These are phyloP conservation scores for Orychophragmus violaceus DNA, from an alignment of 345 rosid species.

Conservation along the genomic window DNA sequence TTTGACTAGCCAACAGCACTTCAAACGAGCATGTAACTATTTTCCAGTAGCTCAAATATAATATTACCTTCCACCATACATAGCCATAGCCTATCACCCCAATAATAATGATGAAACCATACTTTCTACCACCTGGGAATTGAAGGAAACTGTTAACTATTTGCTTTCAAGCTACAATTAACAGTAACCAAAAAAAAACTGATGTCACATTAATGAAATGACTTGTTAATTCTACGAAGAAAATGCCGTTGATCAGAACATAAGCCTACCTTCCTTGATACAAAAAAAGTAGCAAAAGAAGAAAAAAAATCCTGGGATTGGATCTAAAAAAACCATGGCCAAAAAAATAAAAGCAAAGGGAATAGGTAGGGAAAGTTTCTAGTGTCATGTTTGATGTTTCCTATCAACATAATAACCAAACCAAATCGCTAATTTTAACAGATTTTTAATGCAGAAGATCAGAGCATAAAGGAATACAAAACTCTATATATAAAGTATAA, in stretches of 20 bases:
- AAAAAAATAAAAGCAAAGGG: no score
- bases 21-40: neutral
- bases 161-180: neutral
- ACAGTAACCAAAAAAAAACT: neutral
- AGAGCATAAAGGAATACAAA: neutral
- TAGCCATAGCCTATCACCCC: slow-evolving; percentile 33
- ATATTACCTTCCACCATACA: slow-evolving; percentile 31
- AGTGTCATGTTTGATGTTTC: no score
- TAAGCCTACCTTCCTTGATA: neutral
- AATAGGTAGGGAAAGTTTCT: no score
- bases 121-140: slow-evolving; percentile 22
- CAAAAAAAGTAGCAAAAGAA: neutral
- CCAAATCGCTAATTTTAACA: no score
- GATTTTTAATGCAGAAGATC: neutral
- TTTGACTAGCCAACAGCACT: neutral
- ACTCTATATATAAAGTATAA: neutral
- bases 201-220: neutral
- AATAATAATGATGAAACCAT: slow-evolving; percentile 23
- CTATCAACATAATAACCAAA: neutral
- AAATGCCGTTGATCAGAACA: neutral
- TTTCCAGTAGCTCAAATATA: neutral
- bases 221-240: neutral
- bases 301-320: neutral
- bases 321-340: neutral
- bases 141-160: neutral